Evolutionary conservation across 2,329 filamentous ascomycete genomes (phyloP).

Genomic region (Podosphaera fusca): DNA sequence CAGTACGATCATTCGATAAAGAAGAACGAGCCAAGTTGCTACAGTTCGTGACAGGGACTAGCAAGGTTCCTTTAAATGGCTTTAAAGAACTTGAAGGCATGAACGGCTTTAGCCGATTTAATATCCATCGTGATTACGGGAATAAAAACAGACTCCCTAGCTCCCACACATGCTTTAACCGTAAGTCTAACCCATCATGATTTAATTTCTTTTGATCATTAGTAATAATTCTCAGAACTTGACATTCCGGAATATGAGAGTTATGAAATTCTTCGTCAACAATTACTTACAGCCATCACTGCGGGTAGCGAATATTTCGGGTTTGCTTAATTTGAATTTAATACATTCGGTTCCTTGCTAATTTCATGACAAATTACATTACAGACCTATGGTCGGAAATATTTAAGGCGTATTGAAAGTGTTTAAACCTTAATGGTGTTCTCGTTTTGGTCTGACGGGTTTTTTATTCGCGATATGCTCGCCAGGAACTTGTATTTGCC

Average conservation of each 20-base stretch:
- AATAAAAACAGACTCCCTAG: slow-evolving; percentile 88
- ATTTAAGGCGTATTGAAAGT: slow-evolving; percentile 11
- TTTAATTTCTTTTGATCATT: slow-evolving; percentile 3
- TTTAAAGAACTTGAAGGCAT: slow-evolving; percentile 99
- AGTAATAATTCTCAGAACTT: slow-evolving; percentile 40
- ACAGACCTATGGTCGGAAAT: slow-evolving; percentile 15
- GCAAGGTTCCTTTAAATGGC: slow-evolving; percentile 91
- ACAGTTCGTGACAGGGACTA: slow-evolving; percentile 95
- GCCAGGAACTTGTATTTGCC: background rate
- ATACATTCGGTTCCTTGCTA: slow-evolving; percentile 4
- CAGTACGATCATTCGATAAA: slow-evolving; percentile 90
- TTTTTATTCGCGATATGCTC: slow-evolving; percentile 4
- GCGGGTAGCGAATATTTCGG: slow-evolving; percentile 93
- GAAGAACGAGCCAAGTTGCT: slow-evolving; percentile 93
- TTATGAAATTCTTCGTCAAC: slow-evolving; percentile 72
- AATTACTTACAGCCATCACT: slow-evolving; percentile 90
- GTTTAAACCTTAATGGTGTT: slow-evolving; percentile 6
- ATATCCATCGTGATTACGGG: slow-evolving; percentile 94
- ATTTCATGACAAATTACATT: slow-evolving; percentile 12
- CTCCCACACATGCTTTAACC: slow-evolving; percentile 98
- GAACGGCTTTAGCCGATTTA: slow-evolving; percentile 96
- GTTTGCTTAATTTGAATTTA: slow-evolving; percentile 44
- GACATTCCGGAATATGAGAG: slow-evolving; percentile 95
- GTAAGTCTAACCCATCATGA: slow-evolving; percentile 33
- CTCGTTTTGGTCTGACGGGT: slow-evolving; percentile 6